Conservation (phyloP, 2,329 filamentous ascomycete species). For the Aurifilum marmelostoma region DNA sequence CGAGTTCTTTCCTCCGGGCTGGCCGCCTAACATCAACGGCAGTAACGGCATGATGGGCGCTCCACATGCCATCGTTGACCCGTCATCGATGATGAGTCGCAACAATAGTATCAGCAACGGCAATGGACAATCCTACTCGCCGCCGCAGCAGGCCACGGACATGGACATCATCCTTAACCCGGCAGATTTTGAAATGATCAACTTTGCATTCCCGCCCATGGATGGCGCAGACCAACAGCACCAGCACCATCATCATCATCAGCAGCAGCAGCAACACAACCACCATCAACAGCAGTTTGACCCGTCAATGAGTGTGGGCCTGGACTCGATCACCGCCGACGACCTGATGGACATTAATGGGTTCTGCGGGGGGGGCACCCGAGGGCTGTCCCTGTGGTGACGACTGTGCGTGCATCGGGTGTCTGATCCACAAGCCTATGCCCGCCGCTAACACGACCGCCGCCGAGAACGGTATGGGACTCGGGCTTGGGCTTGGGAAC, state of each 20-base stretch:
- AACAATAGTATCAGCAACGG: neutral
- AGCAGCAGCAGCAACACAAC: conserved; percentile 14
- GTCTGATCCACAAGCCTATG: conserved; percentile 51
- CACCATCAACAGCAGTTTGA: conserved; percentile 19
- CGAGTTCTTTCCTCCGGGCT: conserved; percentile 19
- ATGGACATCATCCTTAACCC: conserved; percentile 30
- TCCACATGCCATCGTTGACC: neutral
- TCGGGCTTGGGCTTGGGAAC: conserved; percentile 8
- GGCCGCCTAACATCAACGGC: conserved; percentile 15
- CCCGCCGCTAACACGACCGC: neutral
- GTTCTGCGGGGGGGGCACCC: conserved; percentile 24
- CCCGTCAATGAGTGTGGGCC: conserved; percentile 57
- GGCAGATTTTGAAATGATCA: conserved; percentile 30
- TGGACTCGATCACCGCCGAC: conserved; percentile 44
- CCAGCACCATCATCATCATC: neutral
- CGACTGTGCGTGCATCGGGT: conserved; percentile 62
- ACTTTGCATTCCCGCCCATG: conserved; percentile 25
- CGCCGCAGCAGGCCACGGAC: conserved; percentile 24
- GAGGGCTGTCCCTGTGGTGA: conserved; percentile 58
- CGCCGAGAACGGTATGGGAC: conserved; percentile 9
- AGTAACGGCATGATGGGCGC: conserved; percentile 26
- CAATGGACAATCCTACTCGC: conserved; percentile 23
- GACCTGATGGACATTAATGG: conserved; percentile 25
- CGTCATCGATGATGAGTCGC: conserved; percentile 13
- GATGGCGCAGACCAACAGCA: conserved; percentile 6